phyloP scores from a whole-genome alignment of 2,329 filamentous ascomycete species.

The Fusarium sp. region DNA sequence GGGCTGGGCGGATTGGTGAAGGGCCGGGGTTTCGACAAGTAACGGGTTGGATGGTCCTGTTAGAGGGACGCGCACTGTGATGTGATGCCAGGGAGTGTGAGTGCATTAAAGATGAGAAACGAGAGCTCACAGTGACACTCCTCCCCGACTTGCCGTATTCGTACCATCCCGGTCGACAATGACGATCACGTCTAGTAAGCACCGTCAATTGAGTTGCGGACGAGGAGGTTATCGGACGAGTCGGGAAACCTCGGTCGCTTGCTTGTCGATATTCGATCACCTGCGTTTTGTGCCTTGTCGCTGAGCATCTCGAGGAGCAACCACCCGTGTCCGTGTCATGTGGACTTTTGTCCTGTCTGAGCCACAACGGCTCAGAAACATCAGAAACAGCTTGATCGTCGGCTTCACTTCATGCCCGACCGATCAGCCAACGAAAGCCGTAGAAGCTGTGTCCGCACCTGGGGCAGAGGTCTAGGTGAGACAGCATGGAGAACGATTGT shows the following conservation, averaged over 20 bases:
- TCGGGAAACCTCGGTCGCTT: slow-evolving; percentile 32
- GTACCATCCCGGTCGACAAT: slow-evolving; percentile 22
- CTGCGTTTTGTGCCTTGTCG: slow-evolving; percentile 20
- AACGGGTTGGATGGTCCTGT: slow-evolving; percentile 2
- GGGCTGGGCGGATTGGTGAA: slow-evolving; percentile 36
- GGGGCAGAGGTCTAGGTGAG: slow-evolving; percentile 14
- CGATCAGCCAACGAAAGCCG: slow-evolving; percentile 17
- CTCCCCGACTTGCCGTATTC: slow-evolving; percentile 36
- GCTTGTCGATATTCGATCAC: slow-evolving; percentile 22
- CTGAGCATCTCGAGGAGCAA: slow-evolving; percentile 26
- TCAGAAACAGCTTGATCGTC: slow-evolving; percentile 5
- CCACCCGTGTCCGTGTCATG: slow-evolving; percentile 36
- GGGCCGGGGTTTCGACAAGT: slow-evolving; percentile 13
- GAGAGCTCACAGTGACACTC: slow-evolving; percentile 37
- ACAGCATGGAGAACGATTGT: slow-evolving; percentile 28
- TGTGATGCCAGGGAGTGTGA: slow-evolving; percentile 29
- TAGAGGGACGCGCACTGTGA: slow-evolving; percentile 35
- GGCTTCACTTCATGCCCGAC: slow-evolving; percentile 15
- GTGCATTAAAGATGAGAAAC: slow-evolving; percentile 36
- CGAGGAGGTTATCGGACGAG: slow-evolving; percentile 10
- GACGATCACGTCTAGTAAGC: slow-evolving; percentile 26
- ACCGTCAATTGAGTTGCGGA: slow-evolving; percentile 14
- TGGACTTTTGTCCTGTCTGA: slow-evolving; percentile 22
- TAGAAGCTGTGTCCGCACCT: not conserved
- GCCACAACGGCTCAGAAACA: not conserved